These are phyloP conservation scores for Mucor sp. DNA, from an alignment of 371 early-diverging fungal species.

Conservation along the genomic window DNA sequence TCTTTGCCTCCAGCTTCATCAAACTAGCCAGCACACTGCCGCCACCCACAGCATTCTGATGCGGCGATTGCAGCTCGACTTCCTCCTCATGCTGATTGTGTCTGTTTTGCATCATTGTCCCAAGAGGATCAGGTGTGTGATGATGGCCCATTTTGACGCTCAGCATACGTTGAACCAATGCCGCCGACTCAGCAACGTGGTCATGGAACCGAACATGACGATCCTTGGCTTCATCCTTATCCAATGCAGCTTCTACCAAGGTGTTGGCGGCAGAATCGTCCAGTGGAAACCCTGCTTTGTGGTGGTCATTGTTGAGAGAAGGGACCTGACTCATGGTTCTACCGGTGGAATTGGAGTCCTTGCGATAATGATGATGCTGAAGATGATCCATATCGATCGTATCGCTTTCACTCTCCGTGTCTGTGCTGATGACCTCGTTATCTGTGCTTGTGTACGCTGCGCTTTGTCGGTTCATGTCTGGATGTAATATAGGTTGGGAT, in stretches of 20 bases:
- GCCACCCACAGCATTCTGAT: background rate
- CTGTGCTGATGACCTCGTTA: background rate
- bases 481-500: background rate
- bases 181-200: slow-evolving; percentile 48
- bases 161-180: slow-evolving; percentile 47
- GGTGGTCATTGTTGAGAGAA: slow-evolving; percentile 9
- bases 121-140: background rate
- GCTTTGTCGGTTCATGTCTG: background rate
- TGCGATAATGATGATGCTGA: background rate
- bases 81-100: slow-evolving; percentile 5
- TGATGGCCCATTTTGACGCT: slow-evolving; percentile 13
- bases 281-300: background rate
- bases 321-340: background rate
- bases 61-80: background rate
- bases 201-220: slow-evolving; percentile 52
- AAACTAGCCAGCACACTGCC: slow-evolving; percentile 46
- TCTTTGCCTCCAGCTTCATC: slow-evolving; percentile 47
- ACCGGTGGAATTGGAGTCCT: background rate
- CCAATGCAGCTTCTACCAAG: slow-evolving; percentile 46
- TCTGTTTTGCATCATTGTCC: slow-evolving; percentile 2
- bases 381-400: background rate
- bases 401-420: background rate
- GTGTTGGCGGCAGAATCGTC: slow-evolving; percentile 27
- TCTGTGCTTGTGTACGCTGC: background rate
- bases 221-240: slow-evolving; percentile 42